Evolutionary conservation across 768 basidiomycete genomes (phyloP).

Genomic region (Suillus discolor): DNA sequence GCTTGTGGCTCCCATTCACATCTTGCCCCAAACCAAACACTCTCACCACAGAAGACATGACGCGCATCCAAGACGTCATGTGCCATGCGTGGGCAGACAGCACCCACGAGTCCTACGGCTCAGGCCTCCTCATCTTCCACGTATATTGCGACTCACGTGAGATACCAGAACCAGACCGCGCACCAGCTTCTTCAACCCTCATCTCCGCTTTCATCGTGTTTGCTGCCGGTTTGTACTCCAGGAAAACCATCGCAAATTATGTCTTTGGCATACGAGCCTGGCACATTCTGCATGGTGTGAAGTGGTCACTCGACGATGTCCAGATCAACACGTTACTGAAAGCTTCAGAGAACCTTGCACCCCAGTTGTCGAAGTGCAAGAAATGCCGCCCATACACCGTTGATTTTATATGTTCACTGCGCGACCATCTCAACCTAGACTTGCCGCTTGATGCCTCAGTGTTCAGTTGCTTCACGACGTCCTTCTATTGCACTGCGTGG

Average conservation of each 20-base stretch:
- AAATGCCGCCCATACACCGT: neutral
- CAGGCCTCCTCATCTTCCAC: conserved; percentile 41
- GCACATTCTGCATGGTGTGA: neutral
- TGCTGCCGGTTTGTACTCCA: conserved; percentile 35
- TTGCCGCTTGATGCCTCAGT: rapidly evolving
- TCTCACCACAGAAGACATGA: neutral
- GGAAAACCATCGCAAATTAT: conserved; percentile 36
- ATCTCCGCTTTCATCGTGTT: conserved; percentile 31
- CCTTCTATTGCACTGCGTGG: neutral
- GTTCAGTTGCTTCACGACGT: neutral
- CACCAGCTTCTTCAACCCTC: conserved; percentile 20
- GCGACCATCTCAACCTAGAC: rapidly evolving
- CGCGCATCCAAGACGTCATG: conserved; percentile 29
- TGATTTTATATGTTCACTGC: neutral
- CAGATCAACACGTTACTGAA: neutral
- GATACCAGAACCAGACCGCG: conserved; percentile 14
- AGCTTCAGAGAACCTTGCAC: rapidly evolving
- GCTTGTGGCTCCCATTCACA: too few species aligned
- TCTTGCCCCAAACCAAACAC: neutral
- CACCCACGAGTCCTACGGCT: conserved; percentile 30
- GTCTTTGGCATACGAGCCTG: neutral
- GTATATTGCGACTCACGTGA: conserved; percentile 38
- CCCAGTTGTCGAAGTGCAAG: rapidly evolving
- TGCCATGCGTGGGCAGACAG: conserved; percentile 25
- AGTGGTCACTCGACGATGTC: neutral